Evolutionary conservation across 2,329 filamentous ascomycete genomes (phyloP).

Genomic region (Talaromyces amestolkiae): DNA sequence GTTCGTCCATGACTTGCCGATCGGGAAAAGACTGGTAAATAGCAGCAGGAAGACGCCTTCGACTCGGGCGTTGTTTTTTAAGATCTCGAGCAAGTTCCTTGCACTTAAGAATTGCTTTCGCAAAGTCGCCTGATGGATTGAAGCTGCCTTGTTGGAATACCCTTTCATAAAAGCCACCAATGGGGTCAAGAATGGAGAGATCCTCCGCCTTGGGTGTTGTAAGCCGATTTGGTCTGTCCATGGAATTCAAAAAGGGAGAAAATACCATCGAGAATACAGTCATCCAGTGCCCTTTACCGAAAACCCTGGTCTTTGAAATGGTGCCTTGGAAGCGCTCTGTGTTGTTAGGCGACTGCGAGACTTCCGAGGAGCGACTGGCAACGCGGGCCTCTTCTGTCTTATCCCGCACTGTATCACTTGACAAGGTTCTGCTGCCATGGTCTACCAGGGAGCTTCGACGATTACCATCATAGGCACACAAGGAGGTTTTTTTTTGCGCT

Average conservation of each 20-base stretch:
- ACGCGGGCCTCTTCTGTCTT: not conserved
- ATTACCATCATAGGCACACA: slow-evolving; percentile 22
- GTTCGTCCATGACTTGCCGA: slow-evolving; percentile 36
- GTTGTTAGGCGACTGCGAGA: not conserved
- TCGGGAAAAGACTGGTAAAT: slow-evolving; percentile 21
- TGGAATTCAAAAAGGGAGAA: not conserved
- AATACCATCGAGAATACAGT: slow-evolving; percentile 22
- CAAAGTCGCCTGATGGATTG: not conserved
- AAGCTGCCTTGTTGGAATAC: slow-evolving; percentile 4
- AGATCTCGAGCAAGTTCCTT: slow-evolving; percentile 26
- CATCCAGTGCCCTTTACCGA: slow-evolving; percentile 30
- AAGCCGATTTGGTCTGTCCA: not conserved
- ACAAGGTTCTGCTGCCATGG: not conserved
- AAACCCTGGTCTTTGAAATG: slow-evolving; percentile 27
- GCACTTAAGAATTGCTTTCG: slow-evolving; percentile 24
- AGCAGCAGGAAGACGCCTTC: slow-evolving; percentile 19
- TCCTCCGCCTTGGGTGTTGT: slow-evolving; percentile 18
- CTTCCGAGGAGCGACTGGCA: not conserved
- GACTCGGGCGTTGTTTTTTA: slow-evolving; percentile 24
- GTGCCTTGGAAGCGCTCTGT: slow-evolving; percentile 21
- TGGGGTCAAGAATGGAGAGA: slow-evolving; percentile 14
- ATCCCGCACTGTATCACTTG: not conserved
- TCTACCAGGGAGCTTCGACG: not conserved
- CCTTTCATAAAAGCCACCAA: slow-evolving; percentile 13
- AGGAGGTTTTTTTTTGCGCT: slow-evolving; percentile 16